Conservation (phyloP, 345 rosid genomes). For the Syzygium aqueum region DNA sequence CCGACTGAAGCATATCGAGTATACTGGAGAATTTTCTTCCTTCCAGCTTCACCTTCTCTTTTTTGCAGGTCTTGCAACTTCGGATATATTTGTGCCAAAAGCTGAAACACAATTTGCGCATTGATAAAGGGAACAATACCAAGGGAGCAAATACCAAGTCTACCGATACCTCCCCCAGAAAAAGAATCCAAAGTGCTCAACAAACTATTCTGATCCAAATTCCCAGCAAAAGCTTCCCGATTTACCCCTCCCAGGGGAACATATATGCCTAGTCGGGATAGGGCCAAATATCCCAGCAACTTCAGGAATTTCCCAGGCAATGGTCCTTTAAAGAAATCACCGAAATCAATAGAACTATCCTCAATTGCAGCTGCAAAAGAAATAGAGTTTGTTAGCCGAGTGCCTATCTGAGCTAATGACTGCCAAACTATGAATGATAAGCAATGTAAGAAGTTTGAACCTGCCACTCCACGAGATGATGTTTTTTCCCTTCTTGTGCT, state of each 20-base stretch:
- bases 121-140: slow-evolving; percentile 98
- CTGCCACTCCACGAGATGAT: slow-evolving; percentile 77
- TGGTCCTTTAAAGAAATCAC: slow-evolving; percentile 95
- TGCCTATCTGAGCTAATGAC: not conserved
- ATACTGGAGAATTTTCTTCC: slow-evolving; percentile 90
- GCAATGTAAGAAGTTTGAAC: slow-evolving; percentile 10
- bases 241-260: slow-evolving; percentile 97
- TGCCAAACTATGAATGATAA: not conserved
- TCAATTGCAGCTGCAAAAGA: slow-evolving; percentile 81
- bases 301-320: slow-evolving; percentile 88
- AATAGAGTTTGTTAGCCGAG: slow-evolving; percentile 2
- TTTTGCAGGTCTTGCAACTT: slow-evolving; percentile 98
- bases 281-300: slow-evolving; percentile 74
- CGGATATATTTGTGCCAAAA: slow-evolving; percentile 93
- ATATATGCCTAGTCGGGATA: slow-evolving; percentile 90
- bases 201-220: slow-evolving; percentile 84
- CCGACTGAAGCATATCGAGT: slow-evolving; percentile 93
- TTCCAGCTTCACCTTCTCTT: slow-evolving; percentile 98
- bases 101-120: slow-evolving; percentile 95
- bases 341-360: slow-evolving; percentile 95
- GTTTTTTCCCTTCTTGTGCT: slow-evolving; percentile 54
- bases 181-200: slow-evolving; percentile 92
- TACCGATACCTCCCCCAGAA: slow-evolving; percentile 97
- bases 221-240: slow-evolving; percentile 83
- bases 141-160: slow-evolving; percentile 93